A percentile compares a stretch with the other conserved stretches of the same genome.
Conservation (phyloP, 352 stramenopile species). For the Saprolegnia diclina region DNA sequence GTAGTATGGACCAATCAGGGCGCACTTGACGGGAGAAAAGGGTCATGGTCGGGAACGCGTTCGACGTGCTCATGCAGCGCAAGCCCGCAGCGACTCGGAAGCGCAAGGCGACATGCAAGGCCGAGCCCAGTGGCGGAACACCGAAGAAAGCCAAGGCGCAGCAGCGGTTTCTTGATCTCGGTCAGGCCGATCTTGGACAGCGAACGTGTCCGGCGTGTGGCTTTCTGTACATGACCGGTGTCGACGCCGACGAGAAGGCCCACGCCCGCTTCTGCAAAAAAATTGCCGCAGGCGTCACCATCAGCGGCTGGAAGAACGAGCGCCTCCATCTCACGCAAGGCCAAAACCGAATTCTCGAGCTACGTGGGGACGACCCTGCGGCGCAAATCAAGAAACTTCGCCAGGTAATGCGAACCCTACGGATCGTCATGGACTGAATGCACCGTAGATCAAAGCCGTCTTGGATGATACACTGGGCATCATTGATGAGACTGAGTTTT, state of each 20-base stretch:
- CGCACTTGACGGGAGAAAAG: background rate
- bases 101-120: conserved; percentile 28
- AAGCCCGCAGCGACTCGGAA: conserved; percentile 38
- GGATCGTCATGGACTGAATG: background rate
- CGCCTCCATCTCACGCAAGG: conserved; percentile 30
- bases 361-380: conserved; percentile 45
- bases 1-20: too few species aligned
- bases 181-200: conserved; percentile 62
- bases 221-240: conserved; percentile 63
- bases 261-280: conserved; percentile 56
- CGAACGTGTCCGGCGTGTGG: conserved; percentile 55
- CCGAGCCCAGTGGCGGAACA: conserved; percentile 27
- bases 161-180: conserved; percentile 71
- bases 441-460: conserved; percentile 42
- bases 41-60: conserved; percentile 12
- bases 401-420: conserved; percentile 29
- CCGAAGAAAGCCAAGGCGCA: conserved; percentile 28
- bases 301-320: conserved; percentile 67
- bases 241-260: conserved; percentile 61
- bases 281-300: conserved; percentile 39
- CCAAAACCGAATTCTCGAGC: conserved; percentile 46
- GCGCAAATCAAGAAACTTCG: conserved; percentile 64
- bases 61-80: conserved; percentile 44
- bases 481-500: conserved; percentile 45
- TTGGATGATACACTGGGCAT: conserved; percentile 69